phyloP scores from a whole-genome alignment of 1,284 basidiomycete species.

The Trametes hirsuta region DNA sequence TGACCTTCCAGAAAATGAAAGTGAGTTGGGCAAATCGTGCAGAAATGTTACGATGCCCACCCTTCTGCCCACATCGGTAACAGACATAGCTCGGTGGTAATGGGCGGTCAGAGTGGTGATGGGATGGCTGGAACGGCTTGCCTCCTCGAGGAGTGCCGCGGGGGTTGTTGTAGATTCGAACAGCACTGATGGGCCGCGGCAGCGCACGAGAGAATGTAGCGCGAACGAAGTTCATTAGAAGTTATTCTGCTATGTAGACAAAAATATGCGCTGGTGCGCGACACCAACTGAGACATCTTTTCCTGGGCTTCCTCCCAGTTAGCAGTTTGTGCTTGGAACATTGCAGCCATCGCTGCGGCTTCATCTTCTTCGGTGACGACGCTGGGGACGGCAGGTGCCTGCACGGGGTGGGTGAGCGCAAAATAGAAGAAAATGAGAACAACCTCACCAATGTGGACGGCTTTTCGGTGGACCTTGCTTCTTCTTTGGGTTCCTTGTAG shows the following conservation, averaged over 20 bases:
- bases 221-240: constrained; percentile 64
- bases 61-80: constrained; percentile 98
- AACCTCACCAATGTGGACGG: constrained; percentile 30
- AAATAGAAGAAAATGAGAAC: neutral
- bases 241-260: constrained; percentile 59
- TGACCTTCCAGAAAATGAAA: constrained; percentile 67
- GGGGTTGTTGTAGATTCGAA: constrained; percentile 67
- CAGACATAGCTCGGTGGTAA: constrained; percentile 97
- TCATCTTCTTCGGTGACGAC: constrained; percentile 69
- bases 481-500: constrained; percentile 65
- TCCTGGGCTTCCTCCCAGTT: constrained; percentile 97
- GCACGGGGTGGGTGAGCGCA: neutral
- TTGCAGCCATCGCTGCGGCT: constrained; percentile 89
- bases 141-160: constrained; percentile 68
- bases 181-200: constrained; percentile 53
- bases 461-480: constrained; percentile 15
- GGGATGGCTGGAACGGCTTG: constrained; percentile 48
- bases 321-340: constrained; percentile 90
- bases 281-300: constrained; percentile 95
- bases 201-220: constrained; percentile 26
- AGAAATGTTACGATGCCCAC: constrained; percentile 46
- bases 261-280: constrained; percentile 52
- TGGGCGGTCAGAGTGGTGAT: constrained; percentile 63
- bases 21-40: constrained; percentile 12
- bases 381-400: constrained; percentile 39